phyloP scores from a whole-genome alignment of 2,329 filamentous ascomycete genomes.

The Didymella pinodella region DNA sequence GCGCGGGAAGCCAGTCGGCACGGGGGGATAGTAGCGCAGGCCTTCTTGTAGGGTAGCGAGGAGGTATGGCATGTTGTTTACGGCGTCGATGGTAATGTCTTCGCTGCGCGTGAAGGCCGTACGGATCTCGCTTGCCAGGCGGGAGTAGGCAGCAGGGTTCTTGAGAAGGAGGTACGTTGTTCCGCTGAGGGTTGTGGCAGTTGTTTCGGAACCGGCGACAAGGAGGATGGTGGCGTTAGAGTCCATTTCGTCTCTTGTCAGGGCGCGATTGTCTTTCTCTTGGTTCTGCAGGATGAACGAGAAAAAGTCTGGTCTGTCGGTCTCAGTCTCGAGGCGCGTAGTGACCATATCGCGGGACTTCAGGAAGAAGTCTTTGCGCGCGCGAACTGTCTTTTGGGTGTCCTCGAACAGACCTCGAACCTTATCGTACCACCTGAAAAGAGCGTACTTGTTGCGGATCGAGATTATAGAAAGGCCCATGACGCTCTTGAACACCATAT shows the following conservation, averaged over 20 bases:
- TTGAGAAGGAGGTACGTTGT: conserved; percentile 53
- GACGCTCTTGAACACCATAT: conserved; percentile 25
- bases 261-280: conserved; percentile 18
- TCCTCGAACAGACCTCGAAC: conserved; percentile 25
- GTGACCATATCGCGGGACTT: conserved; percentile 28
- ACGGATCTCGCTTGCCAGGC: conserved; percentile 37
- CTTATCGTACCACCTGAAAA: conserved; percentile 30
- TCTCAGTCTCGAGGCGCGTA: conserved; percentile 29
- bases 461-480: conserved; percentile 25
- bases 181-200: conserved; percentile 55
- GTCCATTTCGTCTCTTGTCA: conserved; percentile 47
- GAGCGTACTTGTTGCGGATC: conserved; percentile 27
- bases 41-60: conserved; percentile 40
- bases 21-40: conserved; percentile 40
- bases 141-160: conserved; percentile 27
- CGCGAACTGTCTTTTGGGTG: conserved; percentile 8
- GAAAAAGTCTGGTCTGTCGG: conserved; percentile 38
- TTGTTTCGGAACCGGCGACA: conserved; percentile 57
- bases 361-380: conserved; percentile 30
- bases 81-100: conserved; percentile 40
- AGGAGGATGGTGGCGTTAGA: conserved; percentile 47
- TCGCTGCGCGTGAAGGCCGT: conserved; percentile 25
- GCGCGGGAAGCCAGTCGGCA: conserved; percentile 42
- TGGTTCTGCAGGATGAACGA: conserved; percentile 36
- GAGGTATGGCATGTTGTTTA: conserved; percentile 39